A percentile compares a stretch with the other conserved stretches of the same genome.
Conservation (phyloP, 2,329 filamentous ascomycete species). For the Sporothrix dimorphospora region DNA sequence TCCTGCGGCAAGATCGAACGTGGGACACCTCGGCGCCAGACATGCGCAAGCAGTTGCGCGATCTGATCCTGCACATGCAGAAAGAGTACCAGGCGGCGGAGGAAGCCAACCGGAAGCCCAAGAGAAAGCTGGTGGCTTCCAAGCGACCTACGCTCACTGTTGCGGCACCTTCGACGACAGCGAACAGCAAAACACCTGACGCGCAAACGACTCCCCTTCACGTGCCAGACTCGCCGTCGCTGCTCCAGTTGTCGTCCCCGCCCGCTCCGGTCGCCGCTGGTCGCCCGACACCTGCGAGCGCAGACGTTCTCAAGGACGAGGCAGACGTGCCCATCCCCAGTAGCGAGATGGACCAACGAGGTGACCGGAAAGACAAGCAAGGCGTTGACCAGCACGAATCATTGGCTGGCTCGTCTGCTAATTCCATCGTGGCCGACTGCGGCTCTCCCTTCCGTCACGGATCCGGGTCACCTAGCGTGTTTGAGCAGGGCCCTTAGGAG, state of each 20-base stretch:
- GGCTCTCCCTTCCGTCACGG: conserved; percentile 29
- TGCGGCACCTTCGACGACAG: neutral
- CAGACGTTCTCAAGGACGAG: neutral
- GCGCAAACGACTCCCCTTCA: neutral
- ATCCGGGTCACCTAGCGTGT: conserved; percentile 22
- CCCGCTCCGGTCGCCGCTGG: neutral
- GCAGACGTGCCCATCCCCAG: neutral
- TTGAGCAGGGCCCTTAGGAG: conserved; percentile 19
- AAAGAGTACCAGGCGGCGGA: conserved; percentile 55
- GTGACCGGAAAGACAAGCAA: neutral
- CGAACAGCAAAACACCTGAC: neutral
- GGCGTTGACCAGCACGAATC: neutral
- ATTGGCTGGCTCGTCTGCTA: neutral
- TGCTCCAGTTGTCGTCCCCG: conserved; percentile 16
- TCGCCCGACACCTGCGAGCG: neutral
- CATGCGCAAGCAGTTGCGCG: conserved; percentile 68
- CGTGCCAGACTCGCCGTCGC: neutral
- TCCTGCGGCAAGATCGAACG: conserved; percentile 58
- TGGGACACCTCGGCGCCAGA: conserved; percentile 61
- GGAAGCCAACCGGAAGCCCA: conserved; percentile 43
- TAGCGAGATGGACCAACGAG: neutral
- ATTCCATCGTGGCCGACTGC: conserved; percentile 19
- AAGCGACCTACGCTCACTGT: neutral
- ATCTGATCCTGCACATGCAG: conserved; percentile 66
- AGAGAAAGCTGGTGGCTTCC: conserved; percentile 1